Percentiles rank a stretch among this genome's conserved stretches.
These are phyloP conservation scores for Penicillium brasilianum DNA, from an alignment of 2,329 filamentous ascomycete genomes.

Conservation along the genomic window DNA sequence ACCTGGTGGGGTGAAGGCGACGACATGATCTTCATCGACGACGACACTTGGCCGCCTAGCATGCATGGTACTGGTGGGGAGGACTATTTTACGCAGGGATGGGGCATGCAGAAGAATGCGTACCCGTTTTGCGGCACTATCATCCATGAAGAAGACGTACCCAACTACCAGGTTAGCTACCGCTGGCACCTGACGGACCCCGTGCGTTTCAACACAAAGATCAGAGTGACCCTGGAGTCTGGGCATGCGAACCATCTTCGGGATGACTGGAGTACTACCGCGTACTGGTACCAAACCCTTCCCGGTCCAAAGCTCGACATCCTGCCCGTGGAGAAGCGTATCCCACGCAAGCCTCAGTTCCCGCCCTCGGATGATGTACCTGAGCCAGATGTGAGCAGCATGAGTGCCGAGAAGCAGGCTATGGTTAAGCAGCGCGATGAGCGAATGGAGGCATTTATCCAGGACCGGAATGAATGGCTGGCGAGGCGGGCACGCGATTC, in stretches of 20 bases:
- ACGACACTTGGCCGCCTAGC: constrained; percentile 42
- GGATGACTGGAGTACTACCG: background rate
- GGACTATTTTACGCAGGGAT: constrained; percentile 43
- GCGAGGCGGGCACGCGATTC: background rate
- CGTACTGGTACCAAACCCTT: background rate
- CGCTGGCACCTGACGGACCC: constrained; percentile 43
- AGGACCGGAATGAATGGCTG: background rate
- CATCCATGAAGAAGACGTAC: constrained; percentile 42
- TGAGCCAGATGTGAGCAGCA: background rate
- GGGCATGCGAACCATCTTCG: background rate
- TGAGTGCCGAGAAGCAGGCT: background rate
- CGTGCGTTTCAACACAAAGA: constrained; percentile 37
- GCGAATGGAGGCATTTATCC: background rate
- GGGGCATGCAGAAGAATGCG: constrained; percentile 46
- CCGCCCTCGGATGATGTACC: background rate
- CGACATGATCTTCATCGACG: constrained; percentile 45
- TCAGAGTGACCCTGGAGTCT: background rate
- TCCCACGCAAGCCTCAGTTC: background rate
- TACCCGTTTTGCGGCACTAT: constrained; percentile 42
- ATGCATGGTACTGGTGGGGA: constrained; percentile 44
- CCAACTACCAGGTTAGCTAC: constrained; percentile 40
- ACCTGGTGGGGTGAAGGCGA: constrained; percentile 46
- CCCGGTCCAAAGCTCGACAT: background rate
- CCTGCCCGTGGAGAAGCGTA: background rate
- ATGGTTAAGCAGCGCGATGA: background rate